Evolutionary conservation across 164 flowering plant genomes (phyloP), one percentile per base, ranked within the genome.

Genomic region (Amborella trichopoda): DNA sequence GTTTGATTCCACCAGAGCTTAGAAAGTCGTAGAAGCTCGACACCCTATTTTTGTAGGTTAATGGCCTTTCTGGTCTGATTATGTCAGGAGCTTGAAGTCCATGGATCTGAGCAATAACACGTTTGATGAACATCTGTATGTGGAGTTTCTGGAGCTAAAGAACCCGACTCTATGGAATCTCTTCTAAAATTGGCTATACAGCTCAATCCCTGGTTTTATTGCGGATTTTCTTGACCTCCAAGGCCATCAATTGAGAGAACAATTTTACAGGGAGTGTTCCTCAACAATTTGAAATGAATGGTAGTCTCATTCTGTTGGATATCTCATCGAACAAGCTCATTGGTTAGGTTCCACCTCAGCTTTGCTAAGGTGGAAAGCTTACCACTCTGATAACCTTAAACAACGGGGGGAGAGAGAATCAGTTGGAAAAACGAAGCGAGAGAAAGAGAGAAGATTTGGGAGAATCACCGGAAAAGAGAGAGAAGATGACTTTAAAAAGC

Each of bases 201-300:
- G 99, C 0, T 60, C 80, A 23, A 76, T 93, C 4, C 99, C 99
- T 10, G 84, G 66, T 32, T 85, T 85, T 26, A 65, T 93, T 21
- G 91, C 74, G 0, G 96, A 83, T 10, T 41, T 85, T 52, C 95
- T 95, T 34, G 54, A 62, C 54, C 62, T 93, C 21, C 81, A 93
- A 64, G 99, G 85, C 4, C 44, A 88, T 56, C 95, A 88, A 75
- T 60, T 93, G 96, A 96, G 95, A 88, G 54, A 93, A 93, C 49
- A 93, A 85, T 50, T 81, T 93, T 59, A 88, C 99, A 2, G 94
- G 87, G 1, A 72, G 67, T 41, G 75, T 93, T 40, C 99, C 99
- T 6, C 60, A 33, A 41, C 61, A 51, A 4, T 64, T 93, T 19
- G 99, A 96, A 4, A 61, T 32, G 16, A 93, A 75, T 38, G 81